Percentiles rank a stretch among this genome's conserved stretches.
Conservation (phyloP, 768 basidiomycete species). For the Boletus sensibilis region DNA sequence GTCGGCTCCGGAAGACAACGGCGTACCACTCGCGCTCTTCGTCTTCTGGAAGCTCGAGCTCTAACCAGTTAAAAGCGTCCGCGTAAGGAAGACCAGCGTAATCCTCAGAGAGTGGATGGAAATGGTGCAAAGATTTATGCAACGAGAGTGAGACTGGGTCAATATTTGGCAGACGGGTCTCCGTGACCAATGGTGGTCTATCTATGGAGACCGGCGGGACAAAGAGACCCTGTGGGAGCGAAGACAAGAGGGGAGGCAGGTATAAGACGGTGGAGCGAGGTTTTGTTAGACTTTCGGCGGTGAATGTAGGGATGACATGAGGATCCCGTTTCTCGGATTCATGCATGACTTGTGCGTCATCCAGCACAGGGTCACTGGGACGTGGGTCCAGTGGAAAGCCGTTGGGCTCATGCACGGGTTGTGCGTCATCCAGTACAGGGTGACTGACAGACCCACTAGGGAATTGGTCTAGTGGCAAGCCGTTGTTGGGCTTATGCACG, state of each 20-base stretch:
- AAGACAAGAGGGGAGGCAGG: slow-evolving; percentile 82
- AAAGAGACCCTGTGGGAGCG: slow-evolving; percentile 51
- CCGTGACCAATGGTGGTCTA: slow-evolving; percentile 54
- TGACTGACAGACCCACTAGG: neutral
- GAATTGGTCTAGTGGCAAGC: neutral
- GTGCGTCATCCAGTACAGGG: neutral
- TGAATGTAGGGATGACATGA: slow-evolving; percentile 56
- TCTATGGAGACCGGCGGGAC: slow-evolving; percentile 24
- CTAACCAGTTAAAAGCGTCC: slow-evolving; percentile 86
- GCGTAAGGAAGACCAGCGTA: slow-evolving; percentile 69
- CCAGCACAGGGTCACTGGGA: neutral
- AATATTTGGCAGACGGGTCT: slow-evolving; percentile 79
- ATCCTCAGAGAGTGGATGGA: slow-evolving; percentile 54
- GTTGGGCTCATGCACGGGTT: neutral
- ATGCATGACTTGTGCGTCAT: neutral
- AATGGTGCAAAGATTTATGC: slow-evolving; percentile 81
- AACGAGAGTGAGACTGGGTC: slow-evolving; percentile 82
- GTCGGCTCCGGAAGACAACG: slow-evolving; percentile 83
- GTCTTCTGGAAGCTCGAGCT: slow-evolving; percentile 62
- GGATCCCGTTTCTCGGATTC: slow-evolving; percentile 40
- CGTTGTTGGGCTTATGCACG: neutral
- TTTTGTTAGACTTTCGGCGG: slow-evolving; percentile 34
- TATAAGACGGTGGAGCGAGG: slow-evolving; percentile 61
- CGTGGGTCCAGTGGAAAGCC: neutral
- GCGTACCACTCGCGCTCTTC: slow-evolving; percentile 89